These are phyloP conservation scores for Haplosporangium sp. DNA, from an alignment of 371 early-diverging fungal species.

Conservation along the genomic window DNA sequence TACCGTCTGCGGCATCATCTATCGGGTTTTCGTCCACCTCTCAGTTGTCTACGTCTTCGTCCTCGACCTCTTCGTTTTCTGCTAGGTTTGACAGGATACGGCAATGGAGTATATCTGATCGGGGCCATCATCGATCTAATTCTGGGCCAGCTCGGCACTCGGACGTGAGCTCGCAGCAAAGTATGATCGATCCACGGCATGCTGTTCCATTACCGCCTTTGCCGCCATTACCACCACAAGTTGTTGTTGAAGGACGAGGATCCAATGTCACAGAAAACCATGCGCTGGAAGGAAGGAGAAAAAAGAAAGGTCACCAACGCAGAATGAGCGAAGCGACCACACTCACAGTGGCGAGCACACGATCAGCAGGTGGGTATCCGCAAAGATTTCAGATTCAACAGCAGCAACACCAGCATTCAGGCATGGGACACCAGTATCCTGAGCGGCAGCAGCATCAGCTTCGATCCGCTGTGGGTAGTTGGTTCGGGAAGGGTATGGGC, in stretches of 20 bases:
- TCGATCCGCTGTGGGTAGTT: constrained; percentile 16
- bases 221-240: constrained; percentile 22
- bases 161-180: no score
- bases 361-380: constrained; percentile 7
- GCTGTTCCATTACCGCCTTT: constrained; percentile 4
- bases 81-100: no score
- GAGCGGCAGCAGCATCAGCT: constrained; percentile 4
- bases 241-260: not conserved
- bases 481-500: constrained; percentile 30
- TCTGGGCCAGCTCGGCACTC: no score
- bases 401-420: no score
- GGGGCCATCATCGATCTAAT: no score
- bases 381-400: constrained; percentile 15
- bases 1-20: not conserved
- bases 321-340: constrained; percentile 40
- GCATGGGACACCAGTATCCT: not conserved
- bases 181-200: not conserved
- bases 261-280: not conserved
- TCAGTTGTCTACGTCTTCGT: no score
- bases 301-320: constrained; percentile 30
- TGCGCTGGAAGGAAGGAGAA: constrained; percentile 2
- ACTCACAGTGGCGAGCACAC: constrained; percentile 13
- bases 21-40: no score
- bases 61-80: no score
- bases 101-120: no score